These are phyloP conservation scores for Inga oerstediana DNA, from an alignment of 306 rosid genomes.

Conservation along the genomic window DNA sequence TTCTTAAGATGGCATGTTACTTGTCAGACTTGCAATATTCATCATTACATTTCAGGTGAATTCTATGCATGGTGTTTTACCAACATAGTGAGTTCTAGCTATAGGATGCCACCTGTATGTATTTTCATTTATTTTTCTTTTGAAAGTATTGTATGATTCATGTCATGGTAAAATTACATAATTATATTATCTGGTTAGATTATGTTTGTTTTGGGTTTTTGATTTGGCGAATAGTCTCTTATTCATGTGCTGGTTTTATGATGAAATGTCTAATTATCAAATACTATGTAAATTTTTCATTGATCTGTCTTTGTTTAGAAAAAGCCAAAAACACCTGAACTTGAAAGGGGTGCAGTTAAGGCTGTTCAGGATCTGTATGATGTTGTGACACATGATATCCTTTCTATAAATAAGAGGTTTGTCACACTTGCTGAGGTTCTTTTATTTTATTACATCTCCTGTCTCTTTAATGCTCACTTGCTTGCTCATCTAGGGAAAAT, in stretches of 20 bases:
- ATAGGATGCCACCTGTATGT: neutral
- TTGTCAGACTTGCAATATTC: neutral
- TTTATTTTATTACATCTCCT: neutral
- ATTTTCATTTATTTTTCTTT: neutral
- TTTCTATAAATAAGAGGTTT: constrained; percentile 74
- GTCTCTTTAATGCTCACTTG: constrained; percentile 28
- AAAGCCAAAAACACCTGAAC: constrained; percentile 61
- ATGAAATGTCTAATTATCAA: neutral
- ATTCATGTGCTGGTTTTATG: neutral
- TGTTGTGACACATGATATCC: constrained; percentile 71
- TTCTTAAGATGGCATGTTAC: neutral
- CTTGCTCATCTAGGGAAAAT: constrained; percentile 53
- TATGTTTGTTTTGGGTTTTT: constrained; percentile 7
- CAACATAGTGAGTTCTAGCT: neutral
- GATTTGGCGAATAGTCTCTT: neutral
- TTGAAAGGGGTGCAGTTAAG: constrained; percentile 79
- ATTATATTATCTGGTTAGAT: neutral
- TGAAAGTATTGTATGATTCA: neutral
- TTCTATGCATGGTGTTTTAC: neutral
- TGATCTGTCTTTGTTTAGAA: constrained; percentile 49
- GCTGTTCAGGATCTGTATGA: constrained; percentile 93
- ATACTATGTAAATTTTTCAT: constrained; percentile 1
- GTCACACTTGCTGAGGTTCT: constrained; percentile 19
- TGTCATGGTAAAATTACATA: neutral
- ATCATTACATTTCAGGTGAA: neutral